These are phyloP conservation scores for Talaromyces sp. DNA, from an alignment of 2,329 filamentous ascomycete genomes.

Conservation along the genomic window DNA sequence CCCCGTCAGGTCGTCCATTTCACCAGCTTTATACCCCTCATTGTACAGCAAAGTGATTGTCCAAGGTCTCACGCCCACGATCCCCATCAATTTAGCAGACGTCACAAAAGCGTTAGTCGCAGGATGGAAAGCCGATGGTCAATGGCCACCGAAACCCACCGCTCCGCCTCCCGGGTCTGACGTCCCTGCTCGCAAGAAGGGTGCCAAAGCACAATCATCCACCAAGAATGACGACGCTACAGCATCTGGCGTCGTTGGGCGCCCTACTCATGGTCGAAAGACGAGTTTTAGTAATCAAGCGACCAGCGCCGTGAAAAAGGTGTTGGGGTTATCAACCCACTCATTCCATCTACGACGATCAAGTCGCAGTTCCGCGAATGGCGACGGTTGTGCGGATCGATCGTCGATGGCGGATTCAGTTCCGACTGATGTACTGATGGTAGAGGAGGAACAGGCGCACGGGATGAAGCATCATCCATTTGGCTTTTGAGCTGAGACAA, in stretches of 20 bases:
- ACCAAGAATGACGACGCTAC: constrained; percentile 1
- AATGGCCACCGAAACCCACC: constrained; percentile 74
- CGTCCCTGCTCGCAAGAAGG: constrained; percentile 18
- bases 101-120: constrained; percentile 77
- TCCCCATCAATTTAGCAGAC: constrained; percentile 82
- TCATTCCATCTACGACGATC: constrained; percentile 36
- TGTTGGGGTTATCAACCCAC: constrained; percentile 36
- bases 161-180: constrained; percentile 23
- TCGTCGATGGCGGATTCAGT: constrained; percentile 2
- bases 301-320: constrained; percentile 40
- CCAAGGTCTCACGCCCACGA: constrained; percentile 73
- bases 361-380: constrained; percentile 21
- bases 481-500: background rate
- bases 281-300: constrained; percentile 23
- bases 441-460: background rate
- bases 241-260: background rate
- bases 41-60: constrained; percentile 89
- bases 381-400: background rate
- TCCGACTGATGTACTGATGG: constrained; percentile 2
- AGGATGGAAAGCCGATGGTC: constrained; percentile 89
- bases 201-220: constrained; percentile 9
- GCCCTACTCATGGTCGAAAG: constrained; percentile 2
- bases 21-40: constrained; percentile 67
- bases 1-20: constrained; percentile 73
- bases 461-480: background rate